Evolutionary conservation across 1,139 yeast species (phyloP).

Genomic region (Geotrichum reessii): DNA sequence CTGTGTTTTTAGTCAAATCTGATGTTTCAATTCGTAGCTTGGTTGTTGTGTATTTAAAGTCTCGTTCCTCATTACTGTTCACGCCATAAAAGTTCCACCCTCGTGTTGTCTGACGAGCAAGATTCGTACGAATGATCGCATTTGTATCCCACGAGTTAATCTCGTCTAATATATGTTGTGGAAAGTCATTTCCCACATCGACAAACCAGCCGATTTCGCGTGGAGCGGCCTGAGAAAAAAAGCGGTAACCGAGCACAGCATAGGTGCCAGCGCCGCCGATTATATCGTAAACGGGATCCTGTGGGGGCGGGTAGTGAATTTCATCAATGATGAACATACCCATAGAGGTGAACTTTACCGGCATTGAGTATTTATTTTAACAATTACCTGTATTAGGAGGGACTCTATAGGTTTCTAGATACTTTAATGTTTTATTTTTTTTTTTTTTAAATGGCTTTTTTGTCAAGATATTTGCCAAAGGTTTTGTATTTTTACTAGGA

Average conservation of each 20-base stretch:
- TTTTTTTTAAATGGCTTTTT: too few relatives aligned
- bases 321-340: slow-evolving; percentile 95
- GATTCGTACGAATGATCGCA: slow-evolving; percentile 48
- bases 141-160: slow-evolving; percentile 61
- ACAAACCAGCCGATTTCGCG: slow-evolving; percentile 56
- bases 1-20: slow-evolving; percentile 47
- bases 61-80: slow-evolving; percentile 45
- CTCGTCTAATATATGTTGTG: slow-evolving; percentile 42
- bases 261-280: slow-evolving; percentile 91
- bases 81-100: slow-evolving; percentile 73
- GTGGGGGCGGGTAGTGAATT: slow-evolving; percentile 48
- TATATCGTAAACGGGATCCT: slow-evolving; percentile 42
- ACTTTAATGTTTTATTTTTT: neutral
- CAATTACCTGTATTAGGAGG: slow-evolving; percentile 24
- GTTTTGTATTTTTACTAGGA: too few relatives aligned
- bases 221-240: slow-evolving; percentile 42
- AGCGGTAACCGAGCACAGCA: slow-evolving; percentile 71
- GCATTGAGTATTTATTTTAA: neutral
- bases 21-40: slow-evolving; percentile 57
- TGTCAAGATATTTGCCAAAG: neutral
- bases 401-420: neutral
- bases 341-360: slow-evolving; percentile 45
- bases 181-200: slow-evolving; percentile 78
- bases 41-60: slow-evolving; percentile 53
- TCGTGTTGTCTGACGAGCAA: slow-evolving; percentile 59